Evolutionary conservation across 1,284 basidiomycete genomes (phyloP).

Genomic region (Cutaneotrichosporon sp.): DNA sequence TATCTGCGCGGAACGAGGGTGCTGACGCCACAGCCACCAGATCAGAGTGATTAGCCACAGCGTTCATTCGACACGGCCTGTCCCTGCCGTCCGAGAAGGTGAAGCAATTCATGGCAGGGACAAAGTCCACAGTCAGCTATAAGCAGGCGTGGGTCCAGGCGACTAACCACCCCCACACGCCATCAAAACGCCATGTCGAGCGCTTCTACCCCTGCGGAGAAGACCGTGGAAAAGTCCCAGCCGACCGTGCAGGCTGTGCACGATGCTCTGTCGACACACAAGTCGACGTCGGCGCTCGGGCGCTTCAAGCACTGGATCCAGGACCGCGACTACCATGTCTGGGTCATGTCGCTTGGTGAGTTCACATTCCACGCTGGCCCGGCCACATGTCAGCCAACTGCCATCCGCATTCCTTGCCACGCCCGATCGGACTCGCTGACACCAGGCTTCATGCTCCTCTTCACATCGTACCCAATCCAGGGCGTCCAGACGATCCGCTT

Average conservation of each 20-base stretch:
- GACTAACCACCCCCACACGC: not conserved
- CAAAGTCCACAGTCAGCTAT: not conserved
- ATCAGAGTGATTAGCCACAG: not conserved
- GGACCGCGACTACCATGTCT: constrained; percentile 23
- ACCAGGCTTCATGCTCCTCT: constrained; percentile 14
- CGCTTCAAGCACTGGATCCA: constrained; percentile 13
- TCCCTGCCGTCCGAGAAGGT: not conserved
- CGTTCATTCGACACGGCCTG: not conserved
- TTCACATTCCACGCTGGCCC: not conserved
- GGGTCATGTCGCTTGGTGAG: constrained; percentile 18
- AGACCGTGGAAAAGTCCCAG: not conserved
- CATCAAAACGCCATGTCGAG: not conserved
- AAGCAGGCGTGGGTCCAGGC: not conserved
- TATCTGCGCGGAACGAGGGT: not conserved
- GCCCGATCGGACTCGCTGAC: not conserved
- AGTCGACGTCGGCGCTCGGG: not conserved
- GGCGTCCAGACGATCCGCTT: constrained; percentile 26
- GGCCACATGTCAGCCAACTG: too few species aligned
- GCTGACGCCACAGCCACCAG: not conserved
- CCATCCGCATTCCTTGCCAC: not conserved
- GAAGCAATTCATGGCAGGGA: not conserved
- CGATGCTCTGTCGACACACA: not conserved
- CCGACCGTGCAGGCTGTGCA: not conserved
- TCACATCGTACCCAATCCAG: constrained; percentile 23
- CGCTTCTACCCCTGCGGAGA: not conserved